A percentile compares a stretch with the other conserved stretches of the same genome.
These are phyloP conservation scores for Marasmius fiardii DNA, from an alignment of 1,284 basidiomycete genomes.

Conservation along the genomic window DNA sequence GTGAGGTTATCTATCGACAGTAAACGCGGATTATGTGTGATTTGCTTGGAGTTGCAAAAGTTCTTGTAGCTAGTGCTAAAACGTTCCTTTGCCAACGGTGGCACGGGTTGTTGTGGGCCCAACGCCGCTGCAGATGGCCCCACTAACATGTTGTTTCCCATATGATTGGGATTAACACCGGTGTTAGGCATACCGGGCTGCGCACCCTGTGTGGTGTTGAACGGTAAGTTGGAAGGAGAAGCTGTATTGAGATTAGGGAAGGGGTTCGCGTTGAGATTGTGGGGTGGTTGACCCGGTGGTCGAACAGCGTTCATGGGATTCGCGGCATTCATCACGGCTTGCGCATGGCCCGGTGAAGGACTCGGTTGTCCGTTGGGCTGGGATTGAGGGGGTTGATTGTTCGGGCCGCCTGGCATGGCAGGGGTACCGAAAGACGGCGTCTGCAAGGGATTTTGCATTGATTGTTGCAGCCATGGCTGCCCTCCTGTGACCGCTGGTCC, in stretches of 20 bases:
- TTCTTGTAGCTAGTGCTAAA: constrained; percentile 49
- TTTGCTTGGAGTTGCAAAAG: constrained; percentile 39
- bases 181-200: not conserved
- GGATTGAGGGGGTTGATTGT: not conserved
- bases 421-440: not conserved
- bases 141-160: not conserved
- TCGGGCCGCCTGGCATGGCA: not conserved
- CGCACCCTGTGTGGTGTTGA: constrained; percentile 6
- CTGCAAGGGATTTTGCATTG: not conserved
- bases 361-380: constrained; percentile 1
- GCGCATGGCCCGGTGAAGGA: not conserved
- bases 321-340: not conserved
- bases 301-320: not conserved
- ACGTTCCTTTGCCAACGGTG: constrained; percentile 42
- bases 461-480: not conserved
- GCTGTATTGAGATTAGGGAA: not conserved
- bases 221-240: not conserved
- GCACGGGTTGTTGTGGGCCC: constrained; percentile 7
- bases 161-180: not conserved
- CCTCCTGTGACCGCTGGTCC: not conserved
- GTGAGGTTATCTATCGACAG: constrained; percentile 45
- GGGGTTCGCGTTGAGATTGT: not conserved
- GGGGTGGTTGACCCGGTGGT: not conserved
- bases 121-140: not conserved
- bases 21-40: constrained; percentile 37